Base-by-base conservation (phyloP, 2,329 filamentous ascomycete genomes). In the Fusarium virguliforme region DNA sequence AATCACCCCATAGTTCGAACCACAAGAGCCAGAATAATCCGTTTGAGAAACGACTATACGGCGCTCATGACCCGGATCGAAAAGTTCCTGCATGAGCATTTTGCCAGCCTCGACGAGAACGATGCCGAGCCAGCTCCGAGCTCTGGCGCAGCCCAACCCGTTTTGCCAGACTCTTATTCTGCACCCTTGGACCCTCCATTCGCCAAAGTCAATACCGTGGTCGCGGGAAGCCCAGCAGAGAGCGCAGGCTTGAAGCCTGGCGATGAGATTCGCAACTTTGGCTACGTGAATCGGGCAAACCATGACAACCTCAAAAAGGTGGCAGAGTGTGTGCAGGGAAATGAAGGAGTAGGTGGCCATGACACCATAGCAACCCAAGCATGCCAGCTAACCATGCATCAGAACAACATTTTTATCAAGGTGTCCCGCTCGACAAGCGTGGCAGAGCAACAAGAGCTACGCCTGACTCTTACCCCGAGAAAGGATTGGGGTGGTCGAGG, bases 1-100 rank as follows among this genome's bases (percentile, higher is more conserved):
- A 56, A 77, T 51, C 41, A 4, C 18, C 24, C n/a, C 48, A 60
- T 35, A 97, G 94, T 99, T 78, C 93, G 96, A 68, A 97, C 94
- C n/a, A 97, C 95, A 38, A 88, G 96, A 81, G 89, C 95, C 30
- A 91, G 93, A 67, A 97, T 99, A 74, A 96, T 98, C 73, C 87
- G 91, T 73, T 86, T 98, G 40, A 91, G 93, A 71, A 98, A 98
- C 78, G 96, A 99, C 81, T 95, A 97, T 84, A 98, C 97, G 79
- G 90, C 91, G 40, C 83, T 98, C 46, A 98, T 98, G 94, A 83
- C 83, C 64, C 85, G 87, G 64, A 91, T 98, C 74, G 96, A 98
- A 81, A 91, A 91, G 76, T 90, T 91, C 51, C 87, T 99, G n/a
- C 94, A 98, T 78, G 91, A 92, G 72, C 92, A 96, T 78, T 97